phyloP scores from a whole-genome alignment of 2,329 filamentous ascomycete species.

The Nothopassalora personata region DNA sequence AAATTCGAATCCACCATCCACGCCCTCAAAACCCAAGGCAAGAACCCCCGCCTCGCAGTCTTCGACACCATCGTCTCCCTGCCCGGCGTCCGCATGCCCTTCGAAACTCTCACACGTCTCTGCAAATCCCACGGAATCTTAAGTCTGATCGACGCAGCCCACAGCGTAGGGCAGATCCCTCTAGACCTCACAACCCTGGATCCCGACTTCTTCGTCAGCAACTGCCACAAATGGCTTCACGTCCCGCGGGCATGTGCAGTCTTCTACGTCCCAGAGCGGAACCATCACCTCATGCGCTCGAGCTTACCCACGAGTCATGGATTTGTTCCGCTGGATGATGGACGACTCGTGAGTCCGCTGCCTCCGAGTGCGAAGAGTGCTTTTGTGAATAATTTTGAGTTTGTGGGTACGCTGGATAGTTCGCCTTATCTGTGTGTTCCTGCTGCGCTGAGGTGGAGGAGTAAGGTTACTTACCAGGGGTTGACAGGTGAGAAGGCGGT shows the following conservation, averaged over 20 bases:
- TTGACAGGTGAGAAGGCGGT: conserved; percentile 67
- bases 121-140: conserved; percentile 65
- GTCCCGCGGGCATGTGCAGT: conserved; percentile 74
- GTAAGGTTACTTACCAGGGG: conserved; percentile 27
- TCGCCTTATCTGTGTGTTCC: conserved; percentile 66
- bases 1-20: conserved; percentile 57
- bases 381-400: conserved; percentile 62
- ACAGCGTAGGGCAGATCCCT: conserved; percentile 73
- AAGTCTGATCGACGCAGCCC: conserved; percentile 77
- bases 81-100: conserved; percentile 76
- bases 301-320: conserved; percentile 77
- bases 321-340: conserved; percentile 50
- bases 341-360: conserved; percentile 34
- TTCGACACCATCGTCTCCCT: conserved; percentile 77
- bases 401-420: conserved; percentile 66
- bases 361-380: conserved; percentile 46
- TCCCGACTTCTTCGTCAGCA: conserved; percentile 81
- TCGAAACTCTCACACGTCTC: conserved; percentile 57
- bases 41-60: conserved; percentile 61
- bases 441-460: conserved; percentile 64
- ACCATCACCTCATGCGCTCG: conserved; percentile 69
- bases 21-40: conserved; percentile 50
- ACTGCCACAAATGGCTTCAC: conserved; percentile 88
- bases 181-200: conserved; percentile 62
- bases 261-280: conserved; percentile 69